Evolutionary conservation across 306 rosid genomes (phyloP).

Genomic region (Medicago ruthenica): DNA sequence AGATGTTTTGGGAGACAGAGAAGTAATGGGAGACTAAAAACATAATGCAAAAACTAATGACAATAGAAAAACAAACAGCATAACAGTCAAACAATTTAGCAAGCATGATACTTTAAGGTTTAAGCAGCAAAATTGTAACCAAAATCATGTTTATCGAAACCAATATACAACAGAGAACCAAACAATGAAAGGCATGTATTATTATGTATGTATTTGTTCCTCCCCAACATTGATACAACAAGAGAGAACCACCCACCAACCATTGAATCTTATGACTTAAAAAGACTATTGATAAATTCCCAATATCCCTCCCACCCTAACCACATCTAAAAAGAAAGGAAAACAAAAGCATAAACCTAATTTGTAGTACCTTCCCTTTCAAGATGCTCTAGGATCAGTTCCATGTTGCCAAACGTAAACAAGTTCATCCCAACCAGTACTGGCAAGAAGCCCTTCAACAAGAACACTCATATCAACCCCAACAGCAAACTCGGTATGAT

Average conservation of each 20-base stretch:
- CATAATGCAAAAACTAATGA: background rate
- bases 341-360: slow-evolving; percentile 7
- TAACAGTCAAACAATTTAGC: slow-evolving; percentile 8
- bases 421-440: slow-evolving; percentile 95
- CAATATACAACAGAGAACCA: slow-evolving; percentile 34
- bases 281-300: slow-evolving; percentile 18
- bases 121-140: slow-evolving; percentile 5
- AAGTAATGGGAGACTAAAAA: background rate
- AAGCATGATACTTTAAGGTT: background rate
- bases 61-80: background rate
- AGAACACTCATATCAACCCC: slow-evolving; percentile 96
- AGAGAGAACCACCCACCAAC: slow-evolving; percentile 25
- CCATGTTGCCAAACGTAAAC: slow-evolving; percentile 95
- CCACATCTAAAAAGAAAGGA: slow-evolving; percentile 18
- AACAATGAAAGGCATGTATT: slow-evolving; percentile 15
- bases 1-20: background rate
- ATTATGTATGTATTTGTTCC: slow-evolving; percentile 20
- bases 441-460: slow-evolving; percentile 89
- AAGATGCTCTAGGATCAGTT: slow-evolving; percentile 88
- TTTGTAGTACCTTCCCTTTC: slow-evolving; percentile 37
- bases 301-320: slow-evolving; percentile 1
- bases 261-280: slow-evolving; percentile 6
- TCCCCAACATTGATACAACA: slow-evolving; percentile 29
- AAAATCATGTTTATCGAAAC: slow-evolving; percentile 8
- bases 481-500: slow-evolving; percentile 86